A percentile compares a stretch with the other conserved stretches of the same genome.
phyloP scores from a whole-genome alignment of 2,329 filamentous ascomycete species.

The Paraphoma chrysanthemicola region DNA sequence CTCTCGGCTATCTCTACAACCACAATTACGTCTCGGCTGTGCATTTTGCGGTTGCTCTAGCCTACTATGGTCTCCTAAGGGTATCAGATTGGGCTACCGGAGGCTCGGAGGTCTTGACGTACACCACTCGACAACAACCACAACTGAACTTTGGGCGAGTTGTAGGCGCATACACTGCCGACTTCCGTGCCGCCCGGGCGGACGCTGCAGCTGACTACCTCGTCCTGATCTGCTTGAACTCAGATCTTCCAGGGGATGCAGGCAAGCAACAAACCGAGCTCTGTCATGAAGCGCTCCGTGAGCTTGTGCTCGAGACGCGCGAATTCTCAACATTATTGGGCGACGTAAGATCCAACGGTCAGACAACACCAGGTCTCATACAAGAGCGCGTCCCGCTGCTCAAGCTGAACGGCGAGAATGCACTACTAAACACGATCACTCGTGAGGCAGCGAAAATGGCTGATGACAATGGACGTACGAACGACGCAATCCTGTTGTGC shows the following conservation, averaged over 20 bases:
- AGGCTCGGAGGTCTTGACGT: constrained; percentile 68
- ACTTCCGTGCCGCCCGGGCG: constrained; percentile 90
- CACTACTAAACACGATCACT: constrained; percentile 91
- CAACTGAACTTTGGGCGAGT: constrained; percentile 96
- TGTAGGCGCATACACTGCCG: constrained; percentile 92
- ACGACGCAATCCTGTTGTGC: constrained; percentile 92
- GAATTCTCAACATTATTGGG: constrained; percentile 95
- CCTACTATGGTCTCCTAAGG: constrained; percentile 71
- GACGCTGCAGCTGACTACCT: constrained; percentile 94
- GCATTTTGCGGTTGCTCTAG: constrained; percentile 89
- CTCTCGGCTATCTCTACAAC: constrained; percentile 86
- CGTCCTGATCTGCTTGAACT: constrained; percentile 87
- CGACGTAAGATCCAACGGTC: constrained; percentile 86
- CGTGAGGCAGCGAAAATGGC: constrained; percentile 90
- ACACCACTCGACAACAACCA: constrained; percentile 72
- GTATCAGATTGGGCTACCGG: constrained; percentile 79
- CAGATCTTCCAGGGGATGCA: constrained; percentile 76
- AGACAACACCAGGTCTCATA: constrained; percentile 83
- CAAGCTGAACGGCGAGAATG: constrained; percentile 76
- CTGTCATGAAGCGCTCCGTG: constrained; percentile 90
- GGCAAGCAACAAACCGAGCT: constrained; percentile 80
- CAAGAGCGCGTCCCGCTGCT: constrained; percentile 85
- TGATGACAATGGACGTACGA: constrained; percentile 91
- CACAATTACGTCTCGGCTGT: constrained; percentile 93
- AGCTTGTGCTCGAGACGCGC: constrained; percentile 93